Percentiles rank a stretch among this genome's conserved stretches.
Conservation (phyloP, 1,139 yeast species). For the Tardiomyces digboiensis region DNA sequence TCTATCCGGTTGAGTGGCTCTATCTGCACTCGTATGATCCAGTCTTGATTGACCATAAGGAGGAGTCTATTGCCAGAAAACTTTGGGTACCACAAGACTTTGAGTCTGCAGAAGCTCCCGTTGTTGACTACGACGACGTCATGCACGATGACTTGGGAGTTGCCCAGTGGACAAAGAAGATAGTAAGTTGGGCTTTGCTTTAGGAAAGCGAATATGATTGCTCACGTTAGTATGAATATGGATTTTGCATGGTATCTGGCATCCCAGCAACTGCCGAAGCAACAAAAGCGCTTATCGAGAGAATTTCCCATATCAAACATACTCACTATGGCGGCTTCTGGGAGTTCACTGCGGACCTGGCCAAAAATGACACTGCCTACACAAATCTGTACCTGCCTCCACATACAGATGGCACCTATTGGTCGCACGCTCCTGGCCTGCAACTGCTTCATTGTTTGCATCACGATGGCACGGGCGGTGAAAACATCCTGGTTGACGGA, state of each 20-base stretch:
- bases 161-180: constrained; percentile 50
- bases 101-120: constrained; percentile 34
- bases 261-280: constrained; percentile 57
- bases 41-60: constrained; percentile 29
- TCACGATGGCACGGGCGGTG: constrained; percentile 68
- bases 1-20: constrained; percentile 44
- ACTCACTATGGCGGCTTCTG: constrained; percentile 80
- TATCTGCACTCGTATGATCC: constrained; percentile 52
- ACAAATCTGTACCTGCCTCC: constrained; percentile 57
- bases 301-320: constrained; percentile 54
- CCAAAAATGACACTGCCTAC: constrained; percentile 68
- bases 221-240: constrained; percentile 45
- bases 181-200: constrained; percentile 19
- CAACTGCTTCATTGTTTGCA: constrained; percentile 61
- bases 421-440: constrained; percentile 70
- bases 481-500: constrained; percentile 62
- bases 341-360: constrained; percentile 69
- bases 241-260: constrained; percentile 54
- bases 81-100: constrained; percentile 47
- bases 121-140: constrained; percentile 40
- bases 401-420: constrained; percentile 75
- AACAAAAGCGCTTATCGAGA: constrained; percentile 50
- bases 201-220: too few species aligned
- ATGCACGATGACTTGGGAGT: constrained; percentile 39
- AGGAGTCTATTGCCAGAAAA: constrained; percentile 18